Base-by-base conservation (phyloP, 306 rosid species). In the Arachis hypogaea region DNA sequence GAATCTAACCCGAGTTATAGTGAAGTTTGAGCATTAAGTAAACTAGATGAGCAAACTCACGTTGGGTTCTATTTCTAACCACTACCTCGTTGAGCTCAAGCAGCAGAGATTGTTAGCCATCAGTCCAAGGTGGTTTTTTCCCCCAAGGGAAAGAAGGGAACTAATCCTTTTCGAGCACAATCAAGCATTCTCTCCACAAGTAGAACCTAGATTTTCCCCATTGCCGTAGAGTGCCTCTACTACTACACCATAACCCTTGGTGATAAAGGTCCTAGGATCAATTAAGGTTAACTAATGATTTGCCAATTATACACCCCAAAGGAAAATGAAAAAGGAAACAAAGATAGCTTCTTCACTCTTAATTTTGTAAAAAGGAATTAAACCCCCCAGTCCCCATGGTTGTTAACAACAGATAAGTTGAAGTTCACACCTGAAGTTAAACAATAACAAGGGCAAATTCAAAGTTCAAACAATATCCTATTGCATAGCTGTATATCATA, bases 271-370 rank as follows among this genome's bases (percentile, higher is more conserved):
- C 28, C 28, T 38, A 36, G 10, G 66, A 12, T 61, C 47, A 38
- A 62, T 18, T 14, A 62, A 38, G 66, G 66, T 9, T 11, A 63
- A 49, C 16, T 61, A 62, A 62, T n/a, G 49, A 38, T 62, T 62
- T 40, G 28, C 66, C 66, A 40, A 62, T n/a, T 11, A 11, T 36
- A 12, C 55, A 7, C 61, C 33, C 36, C 22, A 1, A 18, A 22
- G 5, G 4, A 18, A 18, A 18, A 14, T 6, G 7, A 10, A 2
- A 59, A 59, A 30, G 7, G 36, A 59, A 59, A 30, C 6, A 33
- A 63, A 12, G 44, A 66, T 30, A 38, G 33, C 60, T 52, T 52
- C 58, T 14, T 14, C 6, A 33, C 9, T 5, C 12, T 42, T 33
- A 33, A 33, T 3, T 44, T 7, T n/a, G 3, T 7, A 2, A 51